Conservation (phyloP, 768 basidiomycete species). For the Auricularia auricula-judae region DNA sequence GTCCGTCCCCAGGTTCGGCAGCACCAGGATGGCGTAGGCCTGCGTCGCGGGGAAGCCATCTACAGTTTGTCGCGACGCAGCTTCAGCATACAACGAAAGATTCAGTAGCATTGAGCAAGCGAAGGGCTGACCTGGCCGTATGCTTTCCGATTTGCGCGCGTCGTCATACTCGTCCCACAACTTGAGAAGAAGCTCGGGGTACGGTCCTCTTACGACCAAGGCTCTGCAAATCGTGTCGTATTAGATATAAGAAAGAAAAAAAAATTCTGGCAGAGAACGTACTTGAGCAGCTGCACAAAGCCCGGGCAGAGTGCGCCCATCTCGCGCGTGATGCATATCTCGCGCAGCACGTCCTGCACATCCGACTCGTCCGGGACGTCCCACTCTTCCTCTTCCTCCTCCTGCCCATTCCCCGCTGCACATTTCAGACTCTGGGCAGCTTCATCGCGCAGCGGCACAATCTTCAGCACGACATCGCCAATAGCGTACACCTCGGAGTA, state of each 20-base stretch:
- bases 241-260: neutral
- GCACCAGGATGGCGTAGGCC: conserved; percentile 78
- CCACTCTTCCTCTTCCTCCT: conserved; percentile 18
- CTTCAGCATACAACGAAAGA: too few relatives aligned
- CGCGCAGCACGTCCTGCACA: conserved; percentile 65
- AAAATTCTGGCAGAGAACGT: conserved; percentile 7
- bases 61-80: conserved; percentile 16
- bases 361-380: conserved; percentile 64
- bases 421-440: conserved; percentile 2
- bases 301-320: conserved; percentile 70
- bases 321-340: conserved; percentile 63
- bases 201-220: conserved; percentile 77
- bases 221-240: conserved; percentile 33
- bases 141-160: conserved; percentile 68
- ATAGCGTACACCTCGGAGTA: conserved; percentile 95
- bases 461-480: conserved; percentile 80
- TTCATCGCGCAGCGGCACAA: conserved; percentile 66
- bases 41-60: conserved; percentile 70
- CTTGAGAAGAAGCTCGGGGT: conserved; percentile 66
- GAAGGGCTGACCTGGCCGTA: conserved; percentile 56
- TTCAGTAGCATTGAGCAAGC: too few relatives aligned
- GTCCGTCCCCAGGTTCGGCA: conserved; percentile 85
- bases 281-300: conserved; percentile 63
- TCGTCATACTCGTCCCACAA: conserved; percentile 82
- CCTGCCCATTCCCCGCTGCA: conserved; percentile 5